phyloP scores from a whole-genome alignment of 129 eudicot species.

The Flaveria sonorensis region DNA sequence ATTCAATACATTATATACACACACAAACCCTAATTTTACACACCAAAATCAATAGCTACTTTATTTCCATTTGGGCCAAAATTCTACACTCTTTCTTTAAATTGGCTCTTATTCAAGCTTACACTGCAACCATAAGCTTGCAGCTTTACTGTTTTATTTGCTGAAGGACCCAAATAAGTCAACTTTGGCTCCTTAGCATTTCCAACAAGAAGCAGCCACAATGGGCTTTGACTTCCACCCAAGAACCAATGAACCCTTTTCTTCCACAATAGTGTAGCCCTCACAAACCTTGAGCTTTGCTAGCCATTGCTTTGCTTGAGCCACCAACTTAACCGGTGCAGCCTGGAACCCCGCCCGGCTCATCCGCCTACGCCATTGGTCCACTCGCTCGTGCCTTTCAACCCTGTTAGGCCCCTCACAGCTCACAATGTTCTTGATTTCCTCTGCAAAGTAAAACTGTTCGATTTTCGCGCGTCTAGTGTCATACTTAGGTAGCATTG shows the following conservation, averaged over 20 bases:
- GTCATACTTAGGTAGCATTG: slow-evolving; percentile 53
- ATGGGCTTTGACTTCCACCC: slow-evolving; percentile 62
- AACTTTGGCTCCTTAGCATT: slow-evolving; percentile 26
- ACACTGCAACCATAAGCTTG: slow-evolving; percentile 24
- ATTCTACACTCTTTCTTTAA: background rate
- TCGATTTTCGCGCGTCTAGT: slow-evolving; percentile 57
- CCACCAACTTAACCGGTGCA: slow-evolving; percentile 36
- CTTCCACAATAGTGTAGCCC: slow-evolving; percentile 53
- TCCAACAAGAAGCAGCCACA: slow-evolving; percentile 61
- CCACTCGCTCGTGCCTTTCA: slow-evolving; percentile 56
- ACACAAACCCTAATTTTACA: slow-evolving; percentile 28
- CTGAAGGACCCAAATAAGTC: slow-evolving; percentile 6
- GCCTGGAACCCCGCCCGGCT: slow-evolving; percentile 64
- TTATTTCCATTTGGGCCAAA: slow-evolving; percentile 24
- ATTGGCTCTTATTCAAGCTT: slow-evolving; percentile 26
- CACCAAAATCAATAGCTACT: slow-evolving; percentile 24
- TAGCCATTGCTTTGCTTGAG: slow-evolving; percentile 49
- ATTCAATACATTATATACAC: slow-evolving; percentile 9
- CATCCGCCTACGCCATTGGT: slow-evolving; percentile 64
- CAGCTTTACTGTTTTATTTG: slow-evolving; percentile 29
- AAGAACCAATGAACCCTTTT: slow-evolving; percentile 58
- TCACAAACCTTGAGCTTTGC: slow-evolving; percentile 39
- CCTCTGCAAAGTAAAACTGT: slow-evolving; percentile 57
- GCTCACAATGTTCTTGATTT: slow-evolving; percentile 54
- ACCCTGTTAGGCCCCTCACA: slow-evolving; percentile 55